Conservation (phyloP, 2,329 filamentous ascomycete genomes). For the Epichloe amarillans region DNA sequence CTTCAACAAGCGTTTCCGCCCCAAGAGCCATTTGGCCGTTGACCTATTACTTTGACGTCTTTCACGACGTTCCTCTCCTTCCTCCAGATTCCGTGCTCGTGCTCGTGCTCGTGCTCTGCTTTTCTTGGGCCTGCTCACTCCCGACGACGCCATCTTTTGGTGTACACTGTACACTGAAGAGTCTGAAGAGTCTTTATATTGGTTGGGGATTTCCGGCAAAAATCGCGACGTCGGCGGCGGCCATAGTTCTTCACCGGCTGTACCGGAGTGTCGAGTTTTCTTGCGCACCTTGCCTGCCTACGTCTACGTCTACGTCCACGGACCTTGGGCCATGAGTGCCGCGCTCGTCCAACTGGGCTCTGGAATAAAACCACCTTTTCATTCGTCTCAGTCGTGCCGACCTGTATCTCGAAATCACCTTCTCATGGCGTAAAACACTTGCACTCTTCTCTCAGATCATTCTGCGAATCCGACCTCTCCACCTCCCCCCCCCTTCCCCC, state of each 20-base stretch:
- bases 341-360: not conserved
- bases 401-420: not conserved
- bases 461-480: not conserved
- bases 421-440: not conserved
- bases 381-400: too few relatives aligned
- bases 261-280: not conserved
- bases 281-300: not conserved
- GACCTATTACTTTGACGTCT: not conserved
- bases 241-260: not conserved
- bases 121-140: not conserved
- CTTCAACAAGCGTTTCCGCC: not conserved
- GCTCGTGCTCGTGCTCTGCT: not conserved
- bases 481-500: too few relatives aligned
- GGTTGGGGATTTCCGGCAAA: not conserved
- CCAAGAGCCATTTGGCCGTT: not conserved
- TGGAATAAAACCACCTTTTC: too few relatives aligned
- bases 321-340: not conserved
- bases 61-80: not conserved
- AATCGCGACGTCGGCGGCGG: not conserved
- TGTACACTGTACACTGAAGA: too few relatives aligned
- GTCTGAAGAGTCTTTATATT: not conserved
- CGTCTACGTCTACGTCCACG: not conserved
- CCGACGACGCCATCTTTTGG: not conserved
- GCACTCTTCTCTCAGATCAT: not conserved
- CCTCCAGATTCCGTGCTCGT: not conserved